Conservation (phyloP, 2,329 filamentous ascomycete species). For the Hymenoscyphus fraxineus region DNA sequence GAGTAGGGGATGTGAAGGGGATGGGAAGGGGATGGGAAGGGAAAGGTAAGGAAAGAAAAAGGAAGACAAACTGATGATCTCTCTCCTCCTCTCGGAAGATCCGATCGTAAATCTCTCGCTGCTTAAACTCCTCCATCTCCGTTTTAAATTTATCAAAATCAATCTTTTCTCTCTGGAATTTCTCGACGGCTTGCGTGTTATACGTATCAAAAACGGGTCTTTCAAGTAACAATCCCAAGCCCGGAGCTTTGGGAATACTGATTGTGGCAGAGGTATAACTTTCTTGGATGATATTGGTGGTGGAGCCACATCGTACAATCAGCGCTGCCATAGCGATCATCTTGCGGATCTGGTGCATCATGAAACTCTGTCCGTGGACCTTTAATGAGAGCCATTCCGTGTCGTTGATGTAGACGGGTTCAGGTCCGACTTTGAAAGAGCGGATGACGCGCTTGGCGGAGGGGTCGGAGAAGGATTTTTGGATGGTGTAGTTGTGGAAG, state of each 20-base stretch:
- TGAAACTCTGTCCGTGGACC: constrained; percentile 97
- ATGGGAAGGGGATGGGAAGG: too few relatives aligned
- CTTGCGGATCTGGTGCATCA: constrained; percentile 99
- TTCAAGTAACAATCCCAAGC: constrained; percentile 82
- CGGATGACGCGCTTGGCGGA: constrained; percentile 89
- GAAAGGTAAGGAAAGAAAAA: background rate
- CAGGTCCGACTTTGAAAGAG: constrained; percentile 74
- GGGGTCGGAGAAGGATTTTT: constrained; percentile 76
- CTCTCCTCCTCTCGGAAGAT: constrained; percentile 89
- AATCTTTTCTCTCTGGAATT: constrained; percentile 63
- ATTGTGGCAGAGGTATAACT: constrained; percentile 71
- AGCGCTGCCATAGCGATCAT: constrained; percentile 94
- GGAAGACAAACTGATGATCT: constrained; percentile 68
- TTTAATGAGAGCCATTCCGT: constrained; percentile 95
- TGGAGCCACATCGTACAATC: constrained; percentile 78
- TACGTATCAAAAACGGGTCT: constrained; percentile 88
- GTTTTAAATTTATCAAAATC: constrained; percentile 75
- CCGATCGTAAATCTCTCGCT: constrained; percentile 83
- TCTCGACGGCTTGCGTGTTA: constrained; percentile 66
- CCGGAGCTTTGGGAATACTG: constrained; percentile 90
- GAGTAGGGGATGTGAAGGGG: too few relatives aligned
- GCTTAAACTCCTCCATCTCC: constrained; percentile 84
- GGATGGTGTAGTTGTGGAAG: constrained; percentile 97
- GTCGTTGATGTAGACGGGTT: constrained; percentile 79
- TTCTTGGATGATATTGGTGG: constrained; percentile 65